Conservation (phyloP, 768 basidiomycete genomes). For the Auriscalpium orientale region DNA sequence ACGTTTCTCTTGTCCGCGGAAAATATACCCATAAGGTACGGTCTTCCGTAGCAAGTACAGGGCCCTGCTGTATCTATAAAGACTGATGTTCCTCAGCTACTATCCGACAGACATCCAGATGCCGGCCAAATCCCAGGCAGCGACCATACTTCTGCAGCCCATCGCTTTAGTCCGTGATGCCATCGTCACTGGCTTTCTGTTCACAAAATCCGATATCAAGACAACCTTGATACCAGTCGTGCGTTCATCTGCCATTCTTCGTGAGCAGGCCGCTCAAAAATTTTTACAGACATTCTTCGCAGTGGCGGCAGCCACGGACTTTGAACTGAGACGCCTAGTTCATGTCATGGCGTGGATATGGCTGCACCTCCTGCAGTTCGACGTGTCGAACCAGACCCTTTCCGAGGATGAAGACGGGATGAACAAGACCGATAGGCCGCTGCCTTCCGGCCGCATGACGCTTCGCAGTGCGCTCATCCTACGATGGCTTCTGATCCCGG, state of each 20-base stretch:
- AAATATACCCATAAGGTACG: no score
- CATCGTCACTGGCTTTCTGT: slow-evolving; percentile 9
- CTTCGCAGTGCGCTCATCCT: slow-evolving; percentile 9
- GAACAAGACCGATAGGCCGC: slow-evolving; percentile 24
- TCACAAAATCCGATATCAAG: slow-evolving; percentile 17
- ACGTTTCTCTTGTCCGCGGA: no score
- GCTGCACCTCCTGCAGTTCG: slow-evolving; percentile 22
- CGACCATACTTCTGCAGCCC: no score
- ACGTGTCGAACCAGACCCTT: slow-evolving; percentile 21
- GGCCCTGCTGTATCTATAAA: no score
- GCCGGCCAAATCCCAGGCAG: no score
- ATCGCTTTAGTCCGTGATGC: not conserved
- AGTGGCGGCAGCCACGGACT: slow-evolving; percentile 3
- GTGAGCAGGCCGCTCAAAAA: not conserved
- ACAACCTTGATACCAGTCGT: slow-evolving; percentile 15
- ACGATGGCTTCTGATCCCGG: slow-evolving; percentile 19
- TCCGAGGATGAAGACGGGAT: slow-evolving; percentile 17
- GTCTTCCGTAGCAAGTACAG: no score
- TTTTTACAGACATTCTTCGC: slow-evolving; percentile 7
- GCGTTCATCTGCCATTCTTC: not conserved
- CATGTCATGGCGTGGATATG: slow-evolving; percentile 19
- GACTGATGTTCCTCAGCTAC: no score
- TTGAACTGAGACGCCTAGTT: not conserved
- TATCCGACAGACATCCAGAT: no score
- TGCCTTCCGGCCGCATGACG: slow-evolving; percentile 21